These are phyloP conservation scores for Fonsecaea pedrosoi DNA, from an alignment of 2,329 filamentous ascomycete genomes.

Conservation along the genomic window DNA sequence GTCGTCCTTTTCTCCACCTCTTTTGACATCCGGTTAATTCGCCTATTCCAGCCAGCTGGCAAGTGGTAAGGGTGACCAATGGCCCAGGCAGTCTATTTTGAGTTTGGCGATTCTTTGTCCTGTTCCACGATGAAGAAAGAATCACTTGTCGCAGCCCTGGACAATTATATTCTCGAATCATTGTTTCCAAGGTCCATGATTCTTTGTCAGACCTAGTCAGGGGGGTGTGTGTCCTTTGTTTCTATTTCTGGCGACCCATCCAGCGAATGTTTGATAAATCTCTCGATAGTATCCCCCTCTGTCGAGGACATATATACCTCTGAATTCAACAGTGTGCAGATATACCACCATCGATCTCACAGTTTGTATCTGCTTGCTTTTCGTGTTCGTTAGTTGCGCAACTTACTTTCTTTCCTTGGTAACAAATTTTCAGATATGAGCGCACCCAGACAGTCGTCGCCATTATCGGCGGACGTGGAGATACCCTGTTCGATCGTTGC, in stretches of 20 bases:
- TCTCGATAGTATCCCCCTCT: too few species aligned
- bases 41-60: neutral
- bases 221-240: neutral
- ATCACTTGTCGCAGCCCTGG: neutral
- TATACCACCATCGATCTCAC: neutral
- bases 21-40: too few species aligned
- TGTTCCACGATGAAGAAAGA: neutral
- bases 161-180: neutral
- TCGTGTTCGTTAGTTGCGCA: neutral
- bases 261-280: neutral
- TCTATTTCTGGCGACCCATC: conserved; percentile 8
- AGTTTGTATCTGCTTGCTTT: neutral
- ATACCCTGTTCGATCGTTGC: conserved; percentile 10
- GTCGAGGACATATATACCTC: neutral
- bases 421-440: conserved; percentile 9
- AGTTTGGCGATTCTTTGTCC: conserved; percentile 1
- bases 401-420: neutral
- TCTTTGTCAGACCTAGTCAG: neutral
- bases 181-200: conserved; percentile 7
- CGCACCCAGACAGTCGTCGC: conserved; percentile 7
- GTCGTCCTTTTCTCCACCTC: too few species aligned
- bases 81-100: neutral
- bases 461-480: conserved; percentile 15
- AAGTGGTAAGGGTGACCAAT: neutral
- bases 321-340: neutral